Percentiles rank a stretch among this genome's conserved stretches.
phyloP scores from a whole-genome alignment of 2,329 filamentous ascomycete genomes.

The Phialophora chinensis region DNA sequence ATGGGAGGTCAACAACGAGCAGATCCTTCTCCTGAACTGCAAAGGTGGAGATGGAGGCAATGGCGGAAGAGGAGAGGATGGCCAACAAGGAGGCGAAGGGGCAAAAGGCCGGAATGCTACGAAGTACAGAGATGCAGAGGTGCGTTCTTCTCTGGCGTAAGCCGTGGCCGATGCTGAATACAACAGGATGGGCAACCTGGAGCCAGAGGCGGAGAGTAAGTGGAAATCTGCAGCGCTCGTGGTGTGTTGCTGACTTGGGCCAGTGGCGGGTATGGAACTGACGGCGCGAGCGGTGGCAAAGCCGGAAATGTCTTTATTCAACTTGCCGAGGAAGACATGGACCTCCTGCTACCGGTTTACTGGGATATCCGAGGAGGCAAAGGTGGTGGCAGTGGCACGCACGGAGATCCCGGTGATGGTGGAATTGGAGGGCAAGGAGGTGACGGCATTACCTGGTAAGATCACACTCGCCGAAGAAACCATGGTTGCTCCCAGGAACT shows the following conservation, averaged over 20 bases:
- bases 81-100: slow-evolving; percentile 24
- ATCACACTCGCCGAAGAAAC: too few relatives aligned
- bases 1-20: slow-evolving; percentile 12
- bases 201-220: slow-evolving; percentile 6
- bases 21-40: slow-evolving; percentile 8
- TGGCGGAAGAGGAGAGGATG: slow-evolving; percentile 30
- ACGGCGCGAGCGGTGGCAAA: slow-evolving; percentile 29
- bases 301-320: slow-evolving; percentile 25
- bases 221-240: neutral
- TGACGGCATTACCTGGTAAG: slow-evolving; percentile 8
- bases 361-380: slow-evolving; percentile 18
- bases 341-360: slow-evolving; percentile 27
- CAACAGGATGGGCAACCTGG: slow-evolving; percentile 2
- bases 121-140: slow-evolving; percentile 13
- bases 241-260: neutral
- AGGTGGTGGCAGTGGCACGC: slow-evolving; percentile 8
- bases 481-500: neutral
- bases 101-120: slow-evolving; percentile 13
- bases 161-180: neutral
- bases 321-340: slow-evolving; percentile 27
- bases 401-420: slow-evolving; percentile 9
- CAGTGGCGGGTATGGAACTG: slow-evolving; percentile 26
- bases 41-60: slow-evolving; percentile 21
- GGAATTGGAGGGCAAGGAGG: slow-evolving; percentile 9
- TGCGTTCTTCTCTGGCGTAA: neutral